These are phyloP conservation scores for Clohesyomyces aquaticus DNA, from an alignment of 495 filamentous ascomycete species.

Conservation along the genomic window DNA sequence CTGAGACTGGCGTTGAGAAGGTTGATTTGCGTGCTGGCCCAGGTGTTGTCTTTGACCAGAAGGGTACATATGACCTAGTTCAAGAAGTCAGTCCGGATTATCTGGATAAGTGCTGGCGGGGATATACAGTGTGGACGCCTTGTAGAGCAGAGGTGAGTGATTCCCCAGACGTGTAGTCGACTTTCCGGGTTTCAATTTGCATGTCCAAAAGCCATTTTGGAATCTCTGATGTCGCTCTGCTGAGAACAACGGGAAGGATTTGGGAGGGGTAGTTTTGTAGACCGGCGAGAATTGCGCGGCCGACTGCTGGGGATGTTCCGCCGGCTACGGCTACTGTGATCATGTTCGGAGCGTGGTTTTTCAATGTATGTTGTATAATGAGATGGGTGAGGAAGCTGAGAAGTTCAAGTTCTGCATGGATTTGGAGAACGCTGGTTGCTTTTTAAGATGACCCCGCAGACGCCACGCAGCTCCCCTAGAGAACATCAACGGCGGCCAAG, in stretches of 20 bases:
- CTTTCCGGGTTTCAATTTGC: conserved; percentile 20
- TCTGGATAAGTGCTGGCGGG: neutral
- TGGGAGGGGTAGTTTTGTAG: conserved; percentile 9
- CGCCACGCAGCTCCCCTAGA: too few species aligned
- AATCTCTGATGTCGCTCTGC: conserved; percentile 1
- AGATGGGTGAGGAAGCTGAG: too few species aligned
- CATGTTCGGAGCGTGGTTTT: too few species aligned
- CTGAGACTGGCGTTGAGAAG: conserved; percentile 44
- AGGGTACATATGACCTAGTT: conserved; percentile 36
- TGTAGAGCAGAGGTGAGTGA: conserved; percentile 37
- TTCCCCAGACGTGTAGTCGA: conserved; percentile 40
- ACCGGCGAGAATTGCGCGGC: conserved; percentile 19
- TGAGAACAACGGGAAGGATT: conserved; percentile 13
- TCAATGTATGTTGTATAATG: too few species aligned
- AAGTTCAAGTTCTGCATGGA: too few species aligned
- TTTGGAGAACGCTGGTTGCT: too few species aligned
- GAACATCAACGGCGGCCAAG: too few species aligned
- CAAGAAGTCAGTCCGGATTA: neutral
- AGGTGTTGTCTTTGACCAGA: conserved; percentile 34
- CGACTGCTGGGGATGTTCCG: conserved; percentile 18
- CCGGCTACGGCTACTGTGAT: conserved; percentile 26
- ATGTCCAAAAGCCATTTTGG: conserved; percentile 16
- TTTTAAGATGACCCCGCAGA: too few species aligned
- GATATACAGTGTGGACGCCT: conserved; percentile 38
- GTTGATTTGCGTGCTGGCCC: conserved; percentile 34